phyloP scores from a whole-genome alignment of 331 rosid genomes.

The Phaseolus coccineus region DNA sequence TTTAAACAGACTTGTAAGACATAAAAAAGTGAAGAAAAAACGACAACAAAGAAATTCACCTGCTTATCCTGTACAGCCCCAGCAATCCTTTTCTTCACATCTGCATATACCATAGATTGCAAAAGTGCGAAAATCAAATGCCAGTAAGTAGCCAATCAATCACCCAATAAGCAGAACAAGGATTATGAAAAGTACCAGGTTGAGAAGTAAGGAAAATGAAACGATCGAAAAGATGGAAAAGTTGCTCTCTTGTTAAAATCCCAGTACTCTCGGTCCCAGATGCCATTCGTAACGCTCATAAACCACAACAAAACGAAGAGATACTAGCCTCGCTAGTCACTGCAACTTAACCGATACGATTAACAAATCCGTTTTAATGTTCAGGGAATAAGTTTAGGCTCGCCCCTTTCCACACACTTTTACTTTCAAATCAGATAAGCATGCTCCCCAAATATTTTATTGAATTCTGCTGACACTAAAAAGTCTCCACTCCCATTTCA shows the following conservation, averaged over 20 bases:
- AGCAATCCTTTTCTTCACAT: constrained; percentile 75
- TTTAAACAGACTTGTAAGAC: background rate
- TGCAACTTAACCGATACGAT: background rate
- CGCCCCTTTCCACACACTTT: background rate
- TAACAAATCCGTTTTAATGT: background rate
- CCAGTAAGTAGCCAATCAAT: background rate
- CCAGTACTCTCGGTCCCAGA: constrained; percentile 41
- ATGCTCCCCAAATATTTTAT: too few species aligned
- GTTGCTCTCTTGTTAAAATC: constrained; percentile 68
- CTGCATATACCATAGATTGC: constrained; percentile 43
- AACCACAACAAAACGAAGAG: background rate
- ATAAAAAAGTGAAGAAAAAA: background rate
- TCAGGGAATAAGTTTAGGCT: background rate
- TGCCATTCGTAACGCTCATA: constrained; percentile 40
- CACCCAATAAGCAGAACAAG: background rate
- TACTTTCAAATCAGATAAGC: background rate
- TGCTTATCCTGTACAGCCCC: constrained; percentile 75
- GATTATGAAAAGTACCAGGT: constrained; percentile 50
- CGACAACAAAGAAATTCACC: constrained; percentile 44
- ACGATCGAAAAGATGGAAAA: constrained; percentile 76
- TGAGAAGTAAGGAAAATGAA: constrained; percentile 68
- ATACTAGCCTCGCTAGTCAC: background rate
- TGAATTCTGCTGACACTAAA: too few species aligned
- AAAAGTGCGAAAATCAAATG: background rate
- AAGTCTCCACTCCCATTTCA: too few species aligned